phyloP scores from a whole-genome alignment of 768 basidiomycete genomes.

The Suillus plorans region DNA sequence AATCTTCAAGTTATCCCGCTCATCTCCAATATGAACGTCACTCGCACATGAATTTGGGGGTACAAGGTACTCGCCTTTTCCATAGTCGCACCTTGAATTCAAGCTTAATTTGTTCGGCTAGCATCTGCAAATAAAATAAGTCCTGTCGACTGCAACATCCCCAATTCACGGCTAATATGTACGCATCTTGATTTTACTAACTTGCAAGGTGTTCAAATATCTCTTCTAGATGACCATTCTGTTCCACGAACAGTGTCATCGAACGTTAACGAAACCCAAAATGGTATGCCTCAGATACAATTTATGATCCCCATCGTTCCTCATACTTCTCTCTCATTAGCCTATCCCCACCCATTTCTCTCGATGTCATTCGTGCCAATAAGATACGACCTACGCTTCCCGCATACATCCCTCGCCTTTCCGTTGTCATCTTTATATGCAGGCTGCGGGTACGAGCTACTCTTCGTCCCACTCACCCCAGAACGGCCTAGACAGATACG shows the following conservation, averaged over 20 bases:
- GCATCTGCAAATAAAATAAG: not conserved
- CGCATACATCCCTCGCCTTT: not conserved
- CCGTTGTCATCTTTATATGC: not conserved
- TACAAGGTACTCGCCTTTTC: not conserved
- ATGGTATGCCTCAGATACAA: not conserved
- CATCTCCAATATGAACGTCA: not conserved
- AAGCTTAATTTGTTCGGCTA: not conserved
- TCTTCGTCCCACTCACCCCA: not conserved
- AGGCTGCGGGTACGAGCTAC: not conserved
- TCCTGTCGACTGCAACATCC: not conserved
- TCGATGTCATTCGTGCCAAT: not conserved
- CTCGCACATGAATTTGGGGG: no score
- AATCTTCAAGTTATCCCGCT: not conserved
- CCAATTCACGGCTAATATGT: not conserved
- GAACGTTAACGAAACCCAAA: not conserved
- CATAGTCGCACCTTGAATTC: not conserved
- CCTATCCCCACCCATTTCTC: not conserved
- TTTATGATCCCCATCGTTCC: not conserved
- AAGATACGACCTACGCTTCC: constrained; percentile 3
- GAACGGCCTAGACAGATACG: constrained; percentile 3
- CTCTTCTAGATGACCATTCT: not conserved
- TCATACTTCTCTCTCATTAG: not conserved
- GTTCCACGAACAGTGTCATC: not conserved
- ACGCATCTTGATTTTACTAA: not conserved
- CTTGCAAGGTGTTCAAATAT: not conserved